Percentiles rank a stretch among this genome's conserved stretches.
Evolutionary conservation across 768 basidiomycete genomes (phyloP).

Genomic region (Pleurotus eryngii): DNA sequence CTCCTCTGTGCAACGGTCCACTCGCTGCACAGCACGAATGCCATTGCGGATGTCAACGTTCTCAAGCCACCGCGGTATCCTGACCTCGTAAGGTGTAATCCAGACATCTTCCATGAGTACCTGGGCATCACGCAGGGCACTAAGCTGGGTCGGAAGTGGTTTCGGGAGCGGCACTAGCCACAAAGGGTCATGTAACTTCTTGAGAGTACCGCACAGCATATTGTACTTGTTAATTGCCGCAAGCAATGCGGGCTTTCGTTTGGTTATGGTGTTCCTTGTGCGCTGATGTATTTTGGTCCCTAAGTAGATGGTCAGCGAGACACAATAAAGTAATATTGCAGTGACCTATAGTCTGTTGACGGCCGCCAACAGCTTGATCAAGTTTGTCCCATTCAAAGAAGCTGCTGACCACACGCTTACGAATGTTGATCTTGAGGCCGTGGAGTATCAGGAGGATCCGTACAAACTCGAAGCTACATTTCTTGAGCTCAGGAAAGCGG

Average conservation of each 20-base stretch:
- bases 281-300: conserved; percentile 32
- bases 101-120: conserved; percentile 35
- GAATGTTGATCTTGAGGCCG: conserved; percentile 37
- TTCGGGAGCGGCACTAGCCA: conserved; percentile 29
- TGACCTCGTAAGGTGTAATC: conserved; percentile 16
- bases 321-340: not conserved
- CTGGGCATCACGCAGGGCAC: conserved; percentile 17
- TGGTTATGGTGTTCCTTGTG: conserved; percentile 26
- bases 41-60: conserved; percentile 23
- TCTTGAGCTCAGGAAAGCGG: conserved; percentile 28
- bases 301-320: conserved; percentile 1
- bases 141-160: conserved; percentile 27
- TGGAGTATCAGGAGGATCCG: conserved; percentile 27
- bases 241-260: conserved; percentile 25
- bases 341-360: conserved; percentile 29
- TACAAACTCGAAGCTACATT: conserved; percentile 21
- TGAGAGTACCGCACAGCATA: conserved; percentile 20
- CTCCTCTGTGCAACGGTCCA: conserved; percentile 29
- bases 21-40: conserved; percentile 18
- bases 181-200: conserved; percentile 12
- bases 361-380: conserved; percentile 28
- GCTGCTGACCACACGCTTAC: conserved; percentile 26
- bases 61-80: conserved; percentile 27
- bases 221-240: conserved; percentile 28
- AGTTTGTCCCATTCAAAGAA: conserved; percentile 36